Evolutionary conservation across 2,329 filamentous ascomycete species (phyloP).

Genomic region (Aureobasidium sp.): DNA sequence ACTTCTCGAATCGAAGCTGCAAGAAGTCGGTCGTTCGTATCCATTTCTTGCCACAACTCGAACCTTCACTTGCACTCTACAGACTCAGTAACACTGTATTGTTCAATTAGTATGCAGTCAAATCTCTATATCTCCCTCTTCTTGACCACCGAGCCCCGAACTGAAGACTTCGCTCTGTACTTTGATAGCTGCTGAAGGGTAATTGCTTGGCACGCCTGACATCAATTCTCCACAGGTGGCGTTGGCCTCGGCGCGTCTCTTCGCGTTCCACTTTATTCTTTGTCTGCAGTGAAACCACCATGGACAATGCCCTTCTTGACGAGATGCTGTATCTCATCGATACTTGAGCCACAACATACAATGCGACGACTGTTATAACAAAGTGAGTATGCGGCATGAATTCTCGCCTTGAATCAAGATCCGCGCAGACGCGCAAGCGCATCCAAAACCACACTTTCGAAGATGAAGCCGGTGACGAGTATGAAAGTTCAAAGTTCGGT

Average conservation of each 20-base stretch:
- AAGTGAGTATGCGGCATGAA: conserved; percentile 40
- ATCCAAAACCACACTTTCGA: conserved; percentile 66
- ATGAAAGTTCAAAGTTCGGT: conserved; percentile 76
- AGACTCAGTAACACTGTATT: background rate
- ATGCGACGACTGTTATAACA: background rate
- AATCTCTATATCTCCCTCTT: background rate
- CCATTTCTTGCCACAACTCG: background rate
- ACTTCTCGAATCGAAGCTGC: background rate
- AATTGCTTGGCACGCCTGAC: background rate
- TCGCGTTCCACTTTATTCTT: conserved; percentile 10
- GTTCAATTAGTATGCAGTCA: background rate
- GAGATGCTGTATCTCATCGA: background rate
- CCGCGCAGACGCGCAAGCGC: conserved; percentile 51
- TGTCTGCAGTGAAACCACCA: background rate
- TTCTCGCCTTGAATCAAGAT: conserved; percentile 53
- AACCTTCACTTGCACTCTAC: background rate
- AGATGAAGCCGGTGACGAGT: conserved; percentile 82
- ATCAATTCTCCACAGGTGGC: background rate
- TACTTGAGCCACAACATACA: background rate
- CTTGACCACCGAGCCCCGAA: background rate
- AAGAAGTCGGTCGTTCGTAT: background rate
- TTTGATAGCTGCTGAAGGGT: background rate
- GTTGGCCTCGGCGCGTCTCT: background rate
- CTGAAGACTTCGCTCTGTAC: background rate
- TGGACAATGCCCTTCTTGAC: background rate